These are phyloP conservation scores for Silene conica DNA, from an alignment of 148 eudicot genomes.

Conservation along the genomic window DNA sequence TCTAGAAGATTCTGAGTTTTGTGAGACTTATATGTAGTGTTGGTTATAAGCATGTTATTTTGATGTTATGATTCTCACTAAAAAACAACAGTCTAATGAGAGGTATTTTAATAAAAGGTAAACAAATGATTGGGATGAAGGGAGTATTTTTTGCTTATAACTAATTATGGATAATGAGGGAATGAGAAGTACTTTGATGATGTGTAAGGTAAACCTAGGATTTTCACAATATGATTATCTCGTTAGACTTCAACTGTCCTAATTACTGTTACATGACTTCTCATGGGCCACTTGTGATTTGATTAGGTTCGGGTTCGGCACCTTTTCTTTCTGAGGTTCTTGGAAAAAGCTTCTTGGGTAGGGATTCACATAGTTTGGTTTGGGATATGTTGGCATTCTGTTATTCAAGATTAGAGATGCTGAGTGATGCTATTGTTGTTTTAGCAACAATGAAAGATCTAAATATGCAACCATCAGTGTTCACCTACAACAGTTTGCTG, in stretches of 20 bases:
- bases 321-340: conserved; percentile 57
- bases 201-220: no score
- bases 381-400: conserved; percentile 84
- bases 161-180: no score
- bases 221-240: background rate
- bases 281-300: conserved; percentile 32
- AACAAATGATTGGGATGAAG: no score
- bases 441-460: conserved; percentile 70
- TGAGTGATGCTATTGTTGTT: conserved; percentile 64
- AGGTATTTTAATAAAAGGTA: no score
- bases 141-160: no score
- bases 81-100: no score
- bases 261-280: conserved; percentile 15
- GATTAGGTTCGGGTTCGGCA: conserved; percentile 62
- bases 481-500: conserved; percentile 72
- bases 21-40: no score
- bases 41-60: background rate
- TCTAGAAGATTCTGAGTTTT: no score
- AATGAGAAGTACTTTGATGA: no score
- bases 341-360: conserved; percentile 39
- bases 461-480: conserved; percentile 50
- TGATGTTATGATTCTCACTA: no score
- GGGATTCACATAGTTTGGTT: conserved; percentile 47
- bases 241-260: background rate
- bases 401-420: conserved; percentile 60